Conservation (phyloP, 2,329 filamentous ascomycete genomes). For the Stachybotrys elegans region DNA sequence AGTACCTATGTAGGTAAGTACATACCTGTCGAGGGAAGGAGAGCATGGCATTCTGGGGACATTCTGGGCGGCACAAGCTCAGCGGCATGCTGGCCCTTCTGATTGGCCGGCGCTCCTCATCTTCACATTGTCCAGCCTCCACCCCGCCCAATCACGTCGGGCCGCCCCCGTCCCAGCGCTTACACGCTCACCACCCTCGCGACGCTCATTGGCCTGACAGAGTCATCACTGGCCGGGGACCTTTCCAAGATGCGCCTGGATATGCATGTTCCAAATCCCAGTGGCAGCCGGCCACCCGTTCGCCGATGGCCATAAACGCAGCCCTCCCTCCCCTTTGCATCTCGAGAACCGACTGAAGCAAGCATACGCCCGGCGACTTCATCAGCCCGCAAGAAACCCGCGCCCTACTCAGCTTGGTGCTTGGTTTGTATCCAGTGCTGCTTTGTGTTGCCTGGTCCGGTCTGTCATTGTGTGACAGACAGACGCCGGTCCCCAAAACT, state of each 20-base stretch:
- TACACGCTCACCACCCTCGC: slow-evolving; percentile 15
- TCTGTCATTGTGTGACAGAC: too few relatives aligned
- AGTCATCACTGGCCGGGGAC: not conserved
- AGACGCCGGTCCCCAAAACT: too few relatives aligned
- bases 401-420: too few relatives aligned
- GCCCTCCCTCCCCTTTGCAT: too few relatives aligned
- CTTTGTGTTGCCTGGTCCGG: too few relatives aligned
- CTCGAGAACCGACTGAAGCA: too few relatives aligned
- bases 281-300: not conserved
- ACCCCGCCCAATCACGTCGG: slow-evolving; percentile 19
- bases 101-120: slow-evolving; percentile 17
- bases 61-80: not conserved
- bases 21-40: too few relatives aligned
- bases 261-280: not conserved
- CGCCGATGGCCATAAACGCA: slow-evolving; percentile 7
- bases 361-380: too few relatives aligned
- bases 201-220: slow-evolving; percentile 19
- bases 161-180: slow-evolving; percentile 23
- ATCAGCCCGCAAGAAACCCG: too few relatives aligned
- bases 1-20: too few relatives aligned
- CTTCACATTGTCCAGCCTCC: slow-evolving; percentile 12
- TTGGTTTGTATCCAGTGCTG: too few relatives aligned
- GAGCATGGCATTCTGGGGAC: too few relatives aligned
- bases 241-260: not conserved
- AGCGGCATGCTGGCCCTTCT: not conserved